Base-by-base conservation (phyloP, 768 basidiomycete genomes). In the Macrolepiota fuliginosa region DNA sequence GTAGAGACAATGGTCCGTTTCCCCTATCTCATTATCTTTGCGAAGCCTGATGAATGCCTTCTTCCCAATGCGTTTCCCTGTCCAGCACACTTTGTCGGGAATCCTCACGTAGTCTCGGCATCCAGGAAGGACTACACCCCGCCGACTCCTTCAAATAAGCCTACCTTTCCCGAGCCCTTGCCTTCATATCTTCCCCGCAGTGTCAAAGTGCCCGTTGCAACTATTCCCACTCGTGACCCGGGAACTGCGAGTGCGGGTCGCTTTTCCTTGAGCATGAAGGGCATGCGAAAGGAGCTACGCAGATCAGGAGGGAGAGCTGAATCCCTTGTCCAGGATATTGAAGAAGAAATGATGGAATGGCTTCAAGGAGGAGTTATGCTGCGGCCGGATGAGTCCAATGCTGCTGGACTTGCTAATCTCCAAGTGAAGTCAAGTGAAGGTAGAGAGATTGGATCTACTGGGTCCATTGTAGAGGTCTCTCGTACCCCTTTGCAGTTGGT, bases 81-180 rank as follows among this genome's bases (percentile, higher is more conserved):
- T 19, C n/a, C 68, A 94, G 92, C 89, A 58, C 82, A 75, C 25
- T 93, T 93, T 69, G 76, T 78, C 22, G 86, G 84, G 13, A 93
- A 94, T 68, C 85, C 85, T 1, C 88, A 93, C 69, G 80, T 93
- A 63, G 78, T 87, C 0, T 70, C 72, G n/a, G 90, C 92, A 1
- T 78, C 83, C 13, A 80, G 71, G 73, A 72, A 67, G 47, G 92
- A 94, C 73, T 81, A 83, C 64, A 65, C 69, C 4, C 66, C 84
- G 4, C 77, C 77, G 1, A 63, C 72, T 3, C 83, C 87, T 3
- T 70, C 70, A 29, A 72, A 76, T 0, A 75, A 74, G 2, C 37
- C 86, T 10, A 92, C 92, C 0, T 94, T 93, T 68, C 91, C 92
- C 1, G 81, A 84, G 63, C 92, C 92, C 0, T 77, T 93, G 0